Base-by-base conservation (phyloP, 768 basidiomycete genomes). In the Calocera cornea region DNA sequence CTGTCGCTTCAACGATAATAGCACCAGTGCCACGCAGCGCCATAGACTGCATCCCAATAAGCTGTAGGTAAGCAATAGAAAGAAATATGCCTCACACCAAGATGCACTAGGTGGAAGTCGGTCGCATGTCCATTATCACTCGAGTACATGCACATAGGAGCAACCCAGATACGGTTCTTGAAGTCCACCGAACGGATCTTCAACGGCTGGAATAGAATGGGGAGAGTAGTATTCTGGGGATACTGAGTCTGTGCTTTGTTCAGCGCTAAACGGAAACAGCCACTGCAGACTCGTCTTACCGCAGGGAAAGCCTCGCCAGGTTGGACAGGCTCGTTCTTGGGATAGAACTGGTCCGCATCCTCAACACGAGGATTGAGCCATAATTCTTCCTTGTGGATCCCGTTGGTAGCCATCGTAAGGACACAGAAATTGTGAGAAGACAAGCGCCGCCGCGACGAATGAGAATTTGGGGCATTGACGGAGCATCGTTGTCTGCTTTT, bases 81-180 rank as follows among this genome's bases (percentile, higher is more conserved):
- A 66, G 64, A 60, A 27, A 0, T 47, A 12, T 49, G 8, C 63
- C 75, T 71, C 69, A 84, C 84, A 1, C 88, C 88, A 36, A 89
- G 80, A 73, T 92, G 89, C 19, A 90, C 88, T 2, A 92, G 76
- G 74, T 93, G 92, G 86, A 87, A 92, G 69, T 91, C 87, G 0
- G 90, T 90, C 2, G 86, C 84, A 71, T 88, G 85, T 0, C 90
- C 90, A 65, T 86, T 77, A 50, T 88, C 83, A 10, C 85, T 80
- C 67, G 86, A 87, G 77, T 92, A 93, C 75, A 87, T 86, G 74
- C 90, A 92, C 90, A 92, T 91, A 1, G 88, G 88, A 12, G 88
- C 87, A 65, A 86, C 87, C 70, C 83, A 89, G 41, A 88, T 83
- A 65, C 89, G 78, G 75, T 92, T 91, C 75, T 88, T 87, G 80